Base-by-base conservation (phyloP, 257 asterid genomes). In the Capsicum chinense region DNA sequence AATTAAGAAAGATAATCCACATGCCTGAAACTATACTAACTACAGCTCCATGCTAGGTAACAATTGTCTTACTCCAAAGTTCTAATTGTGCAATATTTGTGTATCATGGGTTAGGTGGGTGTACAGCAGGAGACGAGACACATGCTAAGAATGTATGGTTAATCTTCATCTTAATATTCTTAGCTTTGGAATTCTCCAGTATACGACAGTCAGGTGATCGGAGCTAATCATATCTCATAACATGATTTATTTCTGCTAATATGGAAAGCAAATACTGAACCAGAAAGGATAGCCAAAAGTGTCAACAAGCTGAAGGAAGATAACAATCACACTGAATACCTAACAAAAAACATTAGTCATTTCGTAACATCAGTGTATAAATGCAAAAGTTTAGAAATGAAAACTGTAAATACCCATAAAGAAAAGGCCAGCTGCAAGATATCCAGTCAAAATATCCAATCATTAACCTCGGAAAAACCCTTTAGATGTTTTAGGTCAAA, bases 301-400 rank as follows among this genome's bases (percentile, higher is more conserved):
- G 73, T 66, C 73, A 33, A 66, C 73, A 35, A 12, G 71, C 71
- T 13, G 71, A 66, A 33, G 48, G 19, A 66, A 66, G 73, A 7
- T 66, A 66, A 66, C 47, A 66, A 64, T 64, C 71, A 64, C 44
- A 59, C 15, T 64, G 47, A 64, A 35, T 64, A 64, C n/a, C 33
- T 64, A 64, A 64, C 42, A 35, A 66, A 66, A 35, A 33, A 66
- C 73, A 33, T 13, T 5, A 37, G 48, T 35, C 73, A 13, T 35
- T 12, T 66, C 11, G 17, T 37, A 66, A 66, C 19, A 66, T 66
- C 73, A 33, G 48, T 66, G 6, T 35, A 33, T 5, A 15, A 33
- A 13, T 6, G 73, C 73, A 35, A 15, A 35, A 13, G 48, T 66
- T 66, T 3, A 6, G 48, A 10, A 3, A 37, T 14, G 11, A 5